Base-by-base conservation (phyloP, 106 monocot genomes). In the Dioscorea alata region DNA sequence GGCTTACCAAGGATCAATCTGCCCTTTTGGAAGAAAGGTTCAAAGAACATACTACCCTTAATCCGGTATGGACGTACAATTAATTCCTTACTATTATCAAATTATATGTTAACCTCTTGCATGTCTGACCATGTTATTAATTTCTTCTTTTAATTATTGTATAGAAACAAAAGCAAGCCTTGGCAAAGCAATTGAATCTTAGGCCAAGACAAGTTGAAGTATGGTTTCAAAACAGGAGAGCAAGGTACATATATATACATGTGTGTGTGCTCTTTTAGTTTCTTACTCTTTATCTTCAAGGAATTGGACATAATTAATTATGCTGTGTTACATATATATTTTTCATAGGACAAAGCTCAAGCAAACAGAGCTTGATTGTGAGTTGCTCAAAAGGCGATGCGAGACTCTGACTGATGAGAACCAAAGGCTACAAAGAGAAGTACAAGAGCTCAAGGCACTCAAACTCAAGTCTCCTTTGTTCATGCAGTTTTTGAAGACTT, bases 151-250 rank as follows among this genome's bases (percentile, higher is more conserved):
- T 48, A 65, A 1, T 63, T 56, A 8, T 17, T 56, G 6, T 23
- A 58, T 48, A 81, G 80, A 81, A 75, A 28, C 82, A 77, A 65
- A 82, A 82, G 65, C 60, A 69, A 68, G 77, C 77, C 20, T 57
- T 82, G 60, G 77, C 82, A 31, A 69, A 64, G 69, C 72, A 76
- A 53, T 69, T 76, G 73, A 77, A 74, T 59, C 77, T 82, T 6
- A 66, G 56, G 57, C 76, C 82, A 13, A 71, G 82, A 13, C 82
- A 82, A 69, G 82, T 82, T 16, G 82, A 82, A 64, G 82, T 82
- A 5, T 82, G 82, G 82, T 82, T 82, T 24, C 82, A 82, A 57
- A 82, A 82, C 23, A 62, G 82, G 35, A 69, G 82, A 76, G 82
- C 82, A 19, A 82, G 82, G 82, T 82, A 13, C 5, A 28, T 1